These are phyloP conservation scores for Staphylotrichum longicolle DNA, from an alignment of 495 filamentous ascomycete species.

Conservation along the genomic window DNA sequence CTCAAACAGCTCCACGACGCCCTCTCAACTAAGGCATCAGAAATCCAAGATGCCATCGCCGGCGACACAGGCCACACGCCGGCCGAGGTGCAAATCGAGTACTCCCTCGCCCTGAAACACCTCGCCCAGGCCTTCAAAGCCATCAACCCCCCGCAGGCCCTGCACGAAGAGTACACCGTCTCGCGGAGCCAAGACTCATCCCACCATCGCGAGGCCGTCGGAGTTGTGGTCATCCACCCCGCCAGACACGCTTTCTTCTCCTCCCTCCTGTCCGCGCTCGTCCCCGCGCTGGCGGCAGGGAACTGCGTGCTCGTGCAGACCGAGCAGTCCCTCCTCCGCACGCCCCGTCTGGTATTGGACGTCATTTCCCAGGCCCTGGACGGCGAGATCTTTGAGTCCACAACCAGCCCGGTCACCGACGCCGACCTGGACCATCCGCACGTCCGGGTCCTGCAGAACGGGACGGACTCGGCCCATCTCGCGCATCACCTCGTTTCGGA, in stretches of 20 bases:
- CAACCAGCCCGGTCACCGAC: background rate
- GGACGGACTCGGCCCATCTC: background rate
- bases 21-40: conserved; percentile 1
- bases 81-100: conserved; percentile 47
- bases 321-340: conserved; percentile 5
- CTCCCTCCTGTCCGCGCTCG: conserved; percentile 45
- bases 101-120: conserved; percentile 40
- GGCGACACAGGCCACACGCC: conserved; percentile 22
- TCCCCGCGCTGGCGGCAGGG: conserved; percentile 51
- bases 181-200: conserved; percentile 41
- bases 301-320: conserved; percentile 48
- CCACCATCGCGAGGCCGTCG: conserved; percentile 32
- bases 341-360: conserved; percentile 4
- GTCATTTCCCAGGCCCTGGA: background rate
- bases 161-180: conserved; percentile 52
- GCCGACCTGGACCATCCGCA: conserved; percentile 27
- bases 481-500: conserved; percentile 33
- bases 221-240: conserved; percentile 54
- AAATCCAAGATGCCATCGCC: conserved; percentile 4
- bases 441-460: conserved; percentile 11
- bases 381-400: conserved; percentile 3
- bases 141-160: conserved; percentile 39
- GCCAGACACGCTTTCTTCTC: conserved; percentile 49
- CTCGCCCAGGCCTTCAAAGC: conserved; percentile 46
- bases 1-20: conserved; percentile 14